Percentiles rank a stretch among this genome's conserved stretches.
These are phyloP conservation scores for Stagonosporopsis chrysanthemi DNA, from an alignment of 2,329 filamentous ascomycete genomes.

Conservation along the genomic window DNA sequence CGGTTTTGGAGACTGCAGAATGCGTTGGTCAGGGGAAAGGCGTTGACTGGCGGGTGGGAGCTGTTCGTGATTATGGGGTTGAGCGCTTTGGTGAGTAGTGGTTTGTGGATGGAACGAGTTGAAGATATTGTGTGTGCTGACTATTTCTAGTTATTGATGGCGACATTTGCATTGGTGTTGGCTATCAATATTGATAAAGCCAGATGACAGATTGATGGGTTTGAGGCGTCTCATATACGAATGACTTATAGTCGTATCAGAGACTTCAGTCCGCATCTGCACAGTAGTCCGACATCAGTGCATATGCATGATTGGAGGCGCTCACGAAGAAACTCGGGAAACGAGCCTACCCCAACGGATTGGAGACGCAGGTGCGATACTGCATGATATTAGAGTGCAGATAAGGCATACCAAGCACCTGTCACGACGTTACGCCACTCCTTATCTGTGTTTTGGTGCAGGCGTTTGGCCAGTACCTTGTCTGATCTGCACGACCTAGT, in stretches of 20 bases:
- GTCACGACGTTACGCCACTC: constrained; percentile 1
- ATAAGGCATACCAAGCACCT: constrained; percentile 12
- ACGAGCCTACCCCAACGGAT: constrained; percentile 4
- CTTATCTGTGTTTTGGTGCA: constrained; percentile 3
- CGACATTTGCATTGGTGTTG: constrained; percentile 29
- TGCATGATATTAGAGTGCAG: constrained; percentile 3
- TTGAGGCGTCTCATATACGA: background rate
- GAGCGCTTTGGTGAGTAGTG: constrained; percentile 57
- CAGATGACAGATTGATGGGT: background rate
- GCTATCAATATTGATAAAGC: constrained; percentile 29
- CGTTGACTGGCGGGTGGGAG: constrained; percentile 67
- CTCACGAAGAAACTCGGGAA: background rate
- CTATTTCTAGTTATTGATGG: constrained; percentile 22
- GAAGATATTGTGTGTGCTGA: constrained; percentile 4
- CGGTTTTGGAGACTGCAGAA: constrained; percentile 69
- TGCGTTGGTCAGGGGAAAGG: constrained; percentile 65
- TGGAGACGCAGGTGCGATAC: background rate
- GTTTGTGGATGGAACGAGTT: no score
- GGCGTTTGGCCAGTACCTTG: background rate
- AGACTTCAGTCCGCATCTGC: background rate
- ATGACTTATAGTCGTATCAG: background rate
- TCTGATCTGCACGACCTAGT: constrained; percentile 10
- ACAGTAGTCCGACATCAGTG: background rate
- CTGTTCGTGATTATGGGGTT: constrained; percentile 58
- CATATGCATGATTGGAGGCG: background rate